Base-by-base conservation (phyloP, 257 asterid genomes). In the Gentiana macrophylla region DNA sequence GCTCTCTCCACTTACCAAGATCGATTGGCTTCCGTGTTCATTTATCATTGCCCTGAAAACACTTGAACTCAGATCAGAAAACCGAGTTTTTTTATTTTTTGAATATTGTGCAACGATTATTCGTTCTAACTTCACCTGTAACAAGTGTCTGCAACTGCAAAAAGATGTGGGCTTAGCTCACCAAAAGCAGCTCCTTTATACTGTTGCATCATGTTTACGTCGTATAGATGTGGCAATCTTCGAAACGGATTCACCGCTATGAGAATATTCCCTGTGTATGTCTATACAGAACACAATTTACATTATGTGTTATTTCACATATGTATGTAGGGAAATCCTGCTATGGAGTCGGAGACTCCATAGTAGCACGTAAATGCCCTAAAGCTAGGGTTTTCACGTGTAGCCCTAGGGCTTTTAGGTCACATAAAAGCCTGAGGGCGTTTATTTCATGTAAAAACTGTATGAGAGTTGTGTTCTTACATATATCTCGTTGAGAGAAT, bases 1-100 rank as follows among this genome's bases (percentile, higher is more conserved):
- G 59, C 96, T 86, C 73, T 91, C 98, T 67, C 98, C 98, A 64
- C 96, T 91, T 53, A 91, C 98, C 83, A 91, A 72, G 64, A 91
- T 91, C 43, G 98, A 87, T 63, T 91, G 94, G 84, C 92, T 91
- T 55, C 88, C 94, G 5, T 80, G 89, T 59, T 91, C 98, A 67
- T 91, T 84, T 50, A 76, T 74, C 74, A 90, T 82, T 55, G 96
- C 68, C 82, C 98, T 89, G 86, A 55, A 24, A 15, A 32, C 41
- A 58, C 35, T 49, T 46, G 53, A 24, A 24, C 24, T 24, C 24
- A 24, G 24, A 24, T 24, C 1, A 24, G 24, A 24, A 24, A 24
- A 24, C 24, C 24, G 24, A 24, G 24, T 24, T 24, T 24, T 24
- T 24, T 24, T 24, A 0, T 24, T 24, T 24, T 24, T 24, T 24